Evolutionary conservation across 2,329 filamentous ascomycete species (phyloP).

Genomic region (Talaromyces verruculosus): DNA sequence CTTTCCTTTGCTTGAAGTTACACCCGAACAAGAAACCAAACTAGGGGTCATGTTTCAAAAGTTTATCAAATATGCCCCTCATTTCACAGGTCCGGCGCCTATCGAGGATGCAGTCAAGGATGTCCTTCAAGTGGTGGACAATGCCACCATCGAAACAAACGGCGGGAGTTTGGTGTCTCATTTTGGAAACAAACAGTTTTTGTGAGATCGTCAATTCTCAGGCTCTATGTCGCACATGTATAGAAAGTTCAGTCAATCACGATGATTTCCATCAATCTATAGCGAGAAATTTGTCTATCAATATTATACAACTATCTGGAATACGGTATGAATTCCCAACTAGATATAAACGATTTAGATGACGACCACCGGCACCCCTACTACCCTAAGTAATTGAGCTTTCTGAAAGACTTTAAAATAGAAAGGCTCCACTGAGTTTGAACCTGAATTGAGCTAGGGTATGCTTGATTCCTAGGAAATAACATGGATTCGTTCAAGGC

Average conservation of each 20-base stretch:
- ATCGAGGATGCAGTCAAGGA: slow-evolving; percentile 39
- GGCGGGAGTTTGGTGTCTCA: slow-evolving; percentile 56
- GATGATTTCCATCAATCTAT: neutral
- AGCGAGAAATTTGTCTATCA: neutral
- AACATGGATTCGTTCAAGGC: no score
- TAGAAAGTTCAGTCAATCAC: neutral
- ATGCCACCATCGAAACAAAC: slow-evolving; percentile 45
- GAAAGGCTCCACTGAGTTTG: no score
- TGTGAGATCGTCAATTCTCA: neutral
- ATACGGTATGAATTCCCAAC: no score
- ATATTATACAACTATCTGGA: no score
- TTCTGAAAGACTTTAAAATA: no score
- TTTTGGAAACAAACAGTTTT: slow-evolving; percentile 49
- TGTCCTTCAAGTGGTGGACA: slow-evolving; percentile 33
- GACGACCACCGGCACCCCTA: no score
- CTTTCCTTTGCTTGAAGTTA: neutral
- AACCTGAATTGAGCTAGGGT: no score
- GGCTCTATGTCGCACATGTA: neutral
- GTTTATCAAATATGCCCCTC: slow-evolving; percentile 40
- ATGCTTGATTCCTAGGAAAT: no score
- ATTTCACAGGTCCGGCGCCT: slow-evolving; percentile 36
- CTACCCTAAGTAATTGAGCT: no score
- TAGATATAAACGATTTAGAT: no score
- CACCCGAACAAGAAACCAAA: slow-evolving; percentile 1
- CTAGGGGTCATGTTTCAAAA: slow-evolving; percentile 21